These are phyloP conservation scores for Aphanomyces cochlioides DNA, from an alignment of 352 stramenopile genomes.

Conservation along the genomic window DNA sequence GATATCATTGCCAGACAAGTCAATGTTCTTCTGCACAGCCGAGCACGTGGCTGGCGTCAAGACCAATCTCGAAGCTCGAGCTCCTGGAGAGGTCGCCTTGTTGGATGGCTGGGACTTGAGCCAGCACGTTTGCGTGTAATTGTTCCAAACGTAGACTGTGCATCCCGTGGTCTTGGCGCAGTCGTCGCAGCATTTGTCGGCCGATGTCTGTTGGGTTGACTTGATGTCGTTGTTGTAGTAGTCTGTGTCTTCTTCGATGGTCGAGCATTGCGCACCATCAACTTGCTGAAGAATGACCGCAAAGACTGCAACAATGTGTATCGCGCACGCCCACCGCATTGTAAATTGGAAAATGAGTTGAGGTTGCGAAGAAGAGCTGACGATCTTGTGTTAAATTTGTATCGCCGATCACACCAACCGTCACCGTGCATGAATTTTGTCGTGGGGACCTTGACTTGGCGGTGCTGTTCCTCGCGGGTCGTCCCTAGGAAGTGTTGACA, in stretches of 20 bases:
- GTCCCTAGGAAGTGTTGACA: too few species aligned
- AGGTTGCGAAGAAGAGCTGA: too few species aligned
- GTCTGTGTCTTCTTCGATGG: conserved; percentile 36
- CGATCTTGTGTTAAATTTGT: too few species aligned
- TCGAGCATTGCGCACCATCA: conserved; percentile 30
- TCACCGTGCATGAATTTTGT: too few species aligned
- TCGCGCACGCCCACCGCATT: too few species aligned
- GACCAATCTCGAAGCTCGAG: conserved; percentile 1
- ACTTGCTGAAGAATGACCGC: background rate
- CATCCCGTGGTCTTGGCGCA: conserved; percentile 32
- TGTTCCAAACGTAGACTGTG: conserved; percentile 20
- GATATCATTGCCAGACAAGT: conserved; percentile 22
- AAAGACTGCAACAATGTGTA: background rate
- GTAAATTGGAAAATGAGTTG: too few species aligned
- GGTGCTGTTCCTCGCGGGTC: too few species aligned
- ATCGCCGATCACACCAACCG: too few species aligned
- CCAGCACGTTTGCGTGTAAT: background rate
- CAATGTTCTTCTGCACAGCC: background rate
- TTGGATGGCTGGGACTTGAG: conserved; percentile 24
- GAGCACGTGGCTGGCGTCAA: background rate
- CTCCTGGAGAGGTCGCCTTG: conserved; percentile 6
- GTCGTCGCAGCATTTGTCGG: conserved; percentile 40
- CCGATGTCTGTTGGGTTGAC: conserved; percentile 21
- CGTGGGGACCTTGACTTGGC: too few species aligned
- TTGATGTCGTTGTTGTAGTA: conserved; percentile 39